These are phyloP conservation scores for Lachnellula arida DNA, from an alignment of 2,329 filamentous ascomycete genomes.

Conservation along the genomic window DNA sequence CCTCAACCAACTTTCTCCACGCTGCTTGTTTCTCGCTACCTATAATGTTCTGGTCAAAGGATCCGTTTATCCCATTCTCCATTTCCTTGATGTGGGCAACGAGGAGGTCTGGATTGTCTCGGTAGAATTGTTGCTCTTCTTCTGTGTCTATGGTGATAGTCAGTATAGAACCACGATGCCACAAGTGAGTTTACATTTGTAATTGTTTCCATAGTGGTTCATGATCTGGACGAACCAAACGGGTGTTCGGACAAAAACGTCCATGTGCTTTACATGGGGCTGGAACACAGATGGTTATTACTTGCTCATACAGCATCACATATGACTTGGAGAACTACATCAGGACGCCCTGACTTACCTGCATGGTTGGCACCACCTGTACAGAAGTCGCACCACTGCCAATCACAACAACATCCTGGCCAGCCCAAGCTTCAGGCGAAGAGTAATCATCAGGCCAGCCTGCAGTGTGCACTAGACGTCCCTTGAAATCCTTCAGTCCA, in stretches of 20 bases:
- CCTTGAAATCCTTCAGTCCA: slow-evolving; percentile 42
- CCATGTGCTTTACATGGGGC: slow-evolving; percentile 40
- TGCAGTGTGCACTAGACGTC: slow-evolving; percentile 43
- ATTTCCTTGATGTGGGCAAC: slow-evolving; percentile 21
- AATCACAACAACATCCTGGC: slow-evolving; percentile 35
- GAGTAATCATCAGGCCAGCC: slow-evolving; percentile 36
- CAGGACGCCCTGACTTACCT: too few relatives aligned
- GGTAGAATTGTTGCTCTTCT: slow-evolving; percentile 39
- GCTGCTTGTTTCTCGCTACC: slow-evolving; percentile 37
- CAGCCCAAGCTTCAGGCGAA: slow-evolving; percentile 24
- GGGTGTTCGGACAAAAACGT: slow-evolving; percentile 46
- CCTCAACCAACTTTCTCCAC: slow-evolving; percentile 35
- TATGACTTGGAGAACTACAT: too few relatives aligned
- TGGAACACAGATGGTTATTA: slow-evolving; percentile 21
- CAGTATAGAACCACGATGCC: too few relatives aligned
- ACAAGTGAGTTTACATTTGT: slow-evolving; percentile 29
- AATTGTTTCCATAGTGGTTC: slow-evolving; percentile 38
- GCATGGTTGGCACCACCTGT: slow-evolving; percentile 33
- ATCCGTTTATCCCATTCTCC: slow-evolving; percentile 40
- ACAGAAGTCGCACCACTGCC: slow-evolving; percentile 37
- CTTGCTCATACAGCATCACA: too few relatives aligned
- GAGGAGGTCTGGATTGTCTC: slow-evolving; percentile 34
- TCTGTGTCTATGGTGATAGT: slow-evolving; percentile 32
- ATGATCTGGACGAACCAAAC: slow-evolving; percentile 45
- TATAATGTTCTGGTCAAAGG: slow-evolving; percentile 43